phyloP scores from a whole-genome alignment of 139 green algal species.

The Eudorina sp. region DNA sequence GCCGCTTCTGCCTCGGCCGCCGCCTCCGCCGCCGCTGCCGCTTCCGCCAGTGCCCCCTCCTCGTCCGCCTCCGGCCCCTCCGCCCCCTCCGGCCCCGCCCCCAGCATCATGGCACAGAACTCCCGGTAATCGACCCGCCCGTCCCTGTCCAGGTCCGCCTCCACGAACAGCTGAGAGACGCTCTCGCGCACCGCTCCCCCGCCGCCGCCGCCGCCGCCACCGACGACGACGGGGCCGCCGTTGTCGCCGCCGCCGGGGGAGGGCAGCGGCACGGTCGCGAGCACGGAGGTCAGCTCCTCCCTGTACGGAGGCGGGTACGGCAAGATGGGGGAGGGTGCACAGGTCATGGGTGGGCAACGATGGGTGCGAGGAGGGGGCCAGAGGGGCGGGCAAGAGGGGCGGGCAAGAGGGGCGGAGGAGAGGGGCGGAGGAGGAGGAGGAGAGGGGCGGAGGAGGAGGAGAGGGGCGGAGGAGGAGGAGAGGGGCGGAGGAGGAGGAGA shows the following conservation, averaged over 20 bases:
- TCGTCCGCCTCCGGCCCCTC: background rate
- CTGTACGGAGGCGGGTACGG: background rate
- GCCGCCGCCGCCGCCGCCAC: too few relatives aligned
- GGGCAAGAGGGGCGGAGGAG: too few relatives aligned
- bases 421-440: too few relatives aligned
- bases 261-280: background rate
- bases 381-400: too few relatives aligned
- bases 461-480: too few relatives aligned
- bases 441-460: too few relatives aligned
- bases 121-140: conserved; percentile 26
- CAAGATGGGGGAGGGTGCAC: too few relatives aligned
- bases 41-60: background rate
- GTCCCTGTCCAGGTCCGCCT: conserved; percentile 48
- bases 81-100: background rate
- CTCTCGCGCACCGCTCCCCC: background rate
- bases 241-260: background rate
- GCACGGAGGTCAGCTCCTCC: conserved; percentile 14
- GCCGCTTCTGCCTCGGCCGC: background rate
- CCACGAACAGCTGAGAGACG: conserved; percentile 42
- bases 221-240: background rate
- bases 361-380: too few relatives aligned
- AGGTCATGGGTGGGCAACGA: too few relatives aligned
- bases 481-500: too few relatives aligned
- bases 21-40: background rate
- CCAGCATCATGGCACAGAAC: conserved; percentile 32